phyloP scores from a whole-genome alignment of 2,329 filamentous ascomycete genomes.

The Atkinsonella texensis region DNA sequence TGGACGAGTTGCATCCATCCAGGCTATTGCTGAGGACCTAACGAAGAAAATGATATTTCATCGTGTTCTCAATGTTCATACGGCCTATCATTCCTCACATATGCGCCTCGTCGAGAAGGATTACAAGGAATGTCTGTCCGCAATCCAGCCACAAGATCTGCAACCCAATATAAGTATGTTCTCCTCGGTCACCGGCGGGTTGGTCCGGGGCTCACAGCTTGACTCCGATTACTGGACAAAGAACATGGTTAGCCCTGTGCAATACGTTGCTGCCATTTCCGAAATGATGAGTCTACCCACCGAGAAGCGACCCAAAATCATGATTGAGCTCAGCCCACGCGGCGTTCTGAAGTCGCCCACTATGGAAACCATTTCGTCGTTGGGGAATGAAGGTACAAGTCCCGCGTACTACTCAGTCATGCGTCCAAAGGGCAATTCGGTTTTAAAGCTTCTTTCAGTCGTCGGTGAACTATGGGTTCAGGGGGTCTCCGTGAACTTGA shows the following conservation, averaged over 20 bases:
- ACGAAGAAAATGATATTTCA: conserved; percentile 19
- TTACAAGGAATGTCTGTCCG: conserved; percentile 20
- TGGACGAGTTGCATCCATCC: conserved; percentile 22
- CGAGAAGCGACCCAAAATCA: conserved; percentile 19
- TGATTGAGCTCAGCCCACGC: conserved; percentile 31
- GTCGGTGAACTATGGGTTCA: conserved; percentile 26
- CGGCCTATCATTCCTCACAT: conserved; percentile 33
- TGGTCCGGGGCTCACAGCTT: conserved; percentile 15
- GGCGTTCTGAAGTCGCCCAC: conserved; percentile 25
- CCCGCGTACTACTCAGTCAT: conserved; percentile 18
- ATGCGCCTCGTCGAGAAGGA: conserved; percentile 26
- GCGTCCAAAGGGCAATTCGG: conserved; percentile 13
- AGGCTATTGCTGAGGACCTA: conserved; percentile 20
- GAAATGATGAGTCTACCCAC: conserved; percentile 18
- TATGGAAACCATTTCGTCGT: conserved; percentile 20
- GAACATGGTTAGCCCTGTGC: conserved; percentile 33
- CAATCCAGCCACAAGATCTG: conserved; percentile 11
- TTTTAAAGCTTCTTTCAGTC: conserved; percentile 16
- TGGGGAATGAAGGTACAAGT: conserved; percentile 1
- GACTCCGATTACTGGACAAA: conserved; percentile 31
- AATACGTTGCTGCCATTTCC: conserved; percentile 28
- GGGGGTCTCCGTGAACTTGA: conserved; percentile 22
- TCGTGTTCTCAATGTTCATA: conserved; percentile 23
- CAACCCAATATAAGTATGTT: conserved; percentile 21
- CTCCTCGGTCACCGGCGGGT: conserved; percentile 26